phyloP scores from a whole-genome alignment of 2,329 filamentous ascomycete species.

The Coniochaeta sp. region DNA sequence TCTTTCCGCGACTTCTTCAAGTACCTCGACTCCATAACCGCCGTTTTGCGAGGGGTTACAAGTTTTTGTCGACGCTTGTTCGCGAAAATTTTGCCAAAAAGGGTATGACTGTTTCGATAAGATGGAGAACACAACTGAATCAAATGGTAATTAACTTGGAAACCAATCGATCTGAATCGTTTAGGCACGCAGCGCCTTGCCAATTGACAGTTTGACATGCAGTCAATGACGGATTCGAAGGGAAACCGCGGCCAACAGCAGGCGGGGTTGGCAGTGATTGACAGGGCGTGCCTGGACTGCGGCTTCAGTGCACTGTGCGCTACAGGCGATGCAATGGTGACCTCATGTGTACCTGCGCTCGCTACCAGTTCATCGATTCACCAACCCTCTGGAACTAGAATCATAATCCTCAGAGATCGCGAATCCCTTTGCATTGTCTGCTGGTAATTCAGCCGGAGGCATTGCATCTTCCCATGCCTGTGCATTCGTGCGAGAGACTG shows the following conservation, averaged over 20 bases:
- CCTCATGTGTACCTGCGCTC: background rate
- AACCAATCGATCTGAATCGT: too few relatives aligned
- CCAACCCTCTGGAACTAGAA: too few relatives aligned
- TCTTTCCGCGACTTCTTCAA: background rate
- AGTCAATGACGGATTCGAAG: background rate
- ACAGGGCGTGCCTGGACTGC: background rate
- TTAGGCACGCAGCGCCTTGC: background rate
- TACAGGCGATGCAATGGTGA: background rate
- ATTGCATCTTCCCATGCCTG: background rate
- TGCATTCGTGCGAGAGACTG: background rate
- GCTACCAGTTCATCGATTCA: too few relatives aligned
- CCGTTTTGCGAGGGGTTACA: background rate
- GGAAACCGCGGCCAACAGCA: too few relatives aligned
- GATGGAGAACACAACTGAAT: background rate
- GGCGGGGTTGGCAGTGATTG: background rate
- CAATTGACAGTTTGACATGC: background rate
- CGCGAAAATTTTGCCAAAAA: background rate
- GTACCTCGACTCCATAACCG: background rate
- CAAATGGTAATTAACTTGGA: too few relatives aligned
- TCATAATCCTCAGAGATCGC: background rate
- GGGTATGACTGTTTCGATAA: background rate
- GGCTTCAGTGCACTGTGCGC: background rate
- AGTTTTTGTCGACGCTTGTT: background rate
- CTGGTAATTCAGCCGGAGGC: background rate
- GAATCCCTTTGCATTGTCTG: background rate